Evolutionary conservation across 2,329 filamentous ascomycete species (phyloP).

Genomic region (Chaetothyriales sp.): DNA sequence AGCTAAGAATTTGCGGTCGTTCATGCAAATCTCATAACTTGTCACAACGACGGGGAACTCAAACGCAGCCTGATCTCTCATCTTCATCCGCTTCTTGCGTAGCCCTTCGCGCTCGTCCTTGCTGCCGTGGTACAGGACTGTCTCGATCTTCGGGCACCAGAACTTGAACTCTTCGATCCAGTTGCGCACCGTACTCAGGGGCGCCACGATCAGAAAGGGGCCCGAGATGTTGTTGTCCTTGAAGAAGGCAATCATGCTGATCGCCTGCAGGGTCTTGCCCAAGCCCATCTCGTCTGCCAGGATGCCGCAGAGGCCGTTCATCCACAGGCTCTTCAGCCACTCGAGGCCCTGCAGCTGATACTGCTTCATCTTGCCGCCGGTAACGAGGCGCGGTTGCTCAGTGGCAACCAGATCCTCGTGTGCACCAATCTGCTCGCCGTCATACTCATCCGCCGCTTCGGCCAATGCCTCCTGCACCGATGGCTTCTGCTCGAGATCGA

Average conservation of each 20-base stretch:
- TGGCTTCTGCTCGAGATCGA: constrained; percentile 37
- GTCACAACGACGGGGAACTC: constrained; percentile 87
- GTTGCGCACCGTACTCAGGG: constrained; percentile 80
- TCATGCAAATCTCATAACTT: constrained; percentile 89
- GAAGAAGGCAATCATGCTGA: constrained; percentile 71
- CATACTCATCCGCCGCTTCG: constrained; percentile 42
- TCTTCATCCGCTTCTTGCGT: constrained; percentile 56
- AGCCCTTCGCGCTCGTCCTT: constrained; percentile 63
- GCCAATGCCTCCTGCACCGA: constrained; percentile 43
- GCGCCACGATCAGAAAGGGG: constrained; percentile 79
- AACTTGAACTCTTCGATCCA: constrained; percentile 89
- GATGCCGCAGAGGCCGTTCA: constrained; percentile 85
- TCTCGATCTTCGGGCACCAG: constrained; percentile 80
- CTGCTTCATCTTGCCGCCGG: constrained; percentile 76
- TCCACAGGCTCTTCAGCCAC: constrained; percentile 70
- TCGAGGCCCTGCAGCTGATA: constrained; percentile 91
- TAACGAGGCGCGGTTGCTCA: constrained; percentile 68
- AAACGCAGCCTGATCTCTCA: constrained; percentile 46
- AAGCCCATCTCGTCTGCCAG: constrained; percentile 89
- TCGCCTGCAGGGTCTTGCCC: constrained; percentile 84
- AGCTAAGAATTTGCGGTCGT: constrained; percentile 65
- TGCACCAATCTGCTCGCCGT: constrained; percentile 45
- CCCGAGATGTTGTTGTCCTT: constrained; percentile 78
- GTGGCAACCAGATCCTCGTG: constrained; percentile 58
- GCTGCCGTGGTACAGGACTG: constrained; percentile 77